Base-by-base conservation (phyloP, 1,284 basidiomycete genomes). In the Ustilago xerochloae region DNA sequence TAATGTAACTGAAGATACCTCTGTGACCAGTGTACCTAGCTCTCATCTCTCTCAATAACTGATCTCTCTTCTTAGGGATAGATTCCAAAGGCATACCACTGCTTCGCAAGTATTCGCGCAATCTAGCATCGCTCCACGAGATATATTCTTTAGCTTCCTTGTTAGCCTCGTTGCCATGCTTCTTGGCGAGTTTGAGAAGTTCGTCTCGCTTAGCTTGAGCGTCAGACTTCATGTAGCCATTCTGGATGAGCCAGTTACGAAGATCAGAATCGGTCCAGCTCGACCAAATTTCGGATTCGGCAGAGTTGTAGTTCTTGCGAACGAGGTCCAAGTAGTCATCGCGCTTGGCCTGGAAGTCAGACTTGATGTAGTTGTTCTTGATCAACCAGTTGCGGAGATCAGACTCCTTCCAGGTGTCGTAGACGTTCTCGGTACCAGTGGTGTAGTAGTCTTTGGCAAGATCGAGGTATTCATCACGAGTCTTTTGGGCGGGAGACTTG, bases 401-500 rank as follows among this genome's bases (percentile, higher is more conserved):
- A 20, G 67, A 63, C 43, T 81, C 76, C 64, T 66, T 75, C 81
- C 81, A 83, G 2, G 69, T 70, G 70, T 76, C 74, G 63, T 79
- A 83, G 30, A 83, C 77, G 29, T 64, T 63, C 46, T 81, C 78
- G 28, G 71, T 60, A 30, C 66, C 65, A 4, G 66, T 62, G 53
- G 78, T 81, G 75, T 81, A 84, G 80, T 81, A 79, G 52, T 78
- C 63, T 63, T 79, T 69, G 41, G 78, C 79, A 13, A 82, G 63
- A 9, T 50, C 43, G 6, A 80, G 54, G 60, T 78, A 75, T 68
- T 81, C 74, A 51, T 81, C 77, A 26, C 82, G 78, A 28, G 75
- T 81, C 75, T 78, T 71, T 43, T 79, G 51, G n/a, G 71, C 71
- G 18, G 72, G 61, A 18, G 68, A 65, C 45, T 69, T 62, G 55